phyloP scores from a whole-genome alignment of 768 basidiomycete genomes.

The Aureoboletus auriporus region DNA sequence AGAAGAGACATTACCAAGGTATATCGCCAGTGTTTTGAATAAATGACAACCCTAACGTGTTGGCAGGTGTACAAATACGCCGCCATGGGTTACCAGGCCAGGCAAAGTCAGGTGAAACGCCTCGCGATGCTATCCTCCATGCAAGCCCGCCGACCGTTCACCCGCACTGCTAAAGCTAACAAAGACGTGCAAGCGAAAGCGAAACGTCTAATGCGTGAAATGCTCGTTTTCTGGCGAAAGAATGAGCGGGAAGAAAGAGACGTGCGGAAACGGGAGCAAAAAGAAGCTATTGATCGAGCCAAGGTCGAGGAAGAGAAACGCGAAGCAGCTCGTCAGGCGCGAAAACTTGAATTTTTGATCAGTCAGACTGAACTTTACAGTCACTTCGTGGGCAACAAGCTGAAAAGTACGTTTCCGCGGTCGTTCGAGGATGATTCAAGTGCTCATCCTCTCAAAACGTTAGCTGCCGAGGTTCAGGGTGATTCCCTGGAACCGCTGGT shows the following conservation, averaged over 20 bases:
- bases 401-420: slow-evolving; percentile 61
- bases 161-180: slow-evolving; percentile 66
- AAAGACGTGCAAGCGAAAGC: slow-evolving; percentile 85
- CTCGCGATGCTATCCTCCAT: slow-evolving; percentile 70
- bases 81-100: slow-evolving; percentile 58
- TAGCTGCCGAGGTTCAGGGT: slow-evolving; percentile 78
- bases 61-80: slow-evolving; percentile 78
- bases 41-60: slow-evolving; percentile 5
- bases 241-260: slow-evolving; percentile 97
- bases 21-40: neutral
- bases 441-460: slow-evolving; percentile 11
- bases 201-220: slow-evolving; percentile 89
- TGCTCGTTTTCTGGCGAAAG: slow-evolving; percentile 97
- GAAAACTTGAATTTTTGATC: slow-evolving; percentile 97
- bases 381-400: slow-evolving; percentile 97
- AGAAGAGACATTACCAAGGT: slow-evolving; percentile 82
- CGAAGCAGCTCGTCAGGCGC: slow-evolving; percentile 88
- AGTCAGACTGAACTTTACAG: slow-evolving; percentile 98
- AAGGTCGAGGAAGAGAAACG: slow-evolving; percentile 90
- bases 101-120: slow-evolving; percentile 69
- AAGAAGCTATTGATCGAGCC: slow-evolving; percentile 85
- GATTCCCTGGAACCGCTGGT: slow-evolving; percentile 38
- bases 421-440: slow-evolving; percentile 12
- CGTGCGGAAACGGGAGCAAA: slow-evolving; percentile 88
- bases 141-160: slow-evolving; percentile 74